A percentile compares a stretch with the other conserved stretches of the same genome.
Evolutionary conservation across 1,139 yeast genomes (phyloP).

Genomic region (Geotrichum klebahnii): DNA sequence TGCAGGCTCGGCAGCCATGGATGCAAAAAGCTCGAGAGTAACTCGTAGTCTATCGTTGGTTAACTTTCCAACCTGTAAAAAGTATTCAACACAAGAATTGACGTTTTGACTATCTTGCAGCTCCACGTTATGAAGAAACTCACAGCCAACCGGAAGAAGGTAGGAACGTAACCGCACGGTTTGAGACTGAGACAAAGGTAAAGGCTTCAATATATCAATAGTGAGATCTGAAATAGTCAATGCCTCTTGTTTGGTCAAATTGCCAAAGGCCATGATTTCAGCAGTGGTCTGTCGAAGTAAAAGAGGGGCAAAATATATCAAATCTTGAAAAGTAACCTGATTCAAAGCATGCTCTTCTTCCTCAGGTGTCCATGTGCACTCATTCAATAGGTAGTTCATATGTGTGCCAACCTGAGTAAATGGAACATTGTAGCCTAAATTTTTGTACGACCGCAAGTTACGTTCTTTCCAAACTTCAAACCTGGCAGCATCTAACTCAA

Average conservation of each 20-base stretch:
- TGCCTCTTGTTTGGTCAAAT: conserved; percentile 58
- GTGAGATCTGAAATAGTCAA: conserved; percentile 45
- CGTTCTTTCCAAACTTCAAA: conserved; percentile 67
- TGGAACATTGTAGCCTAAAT: conserved; percentile 72
- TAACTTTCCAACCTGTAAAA: conserved; percentile 61
- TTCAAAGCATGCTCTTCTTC: conserved; percentile 57
- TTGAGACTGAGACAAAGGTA: conserved; percentile 39
- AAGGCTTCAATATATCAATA: conserved; percentile 38
- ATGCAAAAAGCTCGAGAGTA: conserved; percentile 61
- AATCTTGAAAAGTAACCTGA: conserved; percentile 48
- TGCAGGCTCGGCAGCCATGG: conserved; percentile 77
- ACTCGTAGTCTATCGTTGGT: conserved; percentile 42
- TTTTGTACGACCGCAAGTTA: conserved; percentile 56
- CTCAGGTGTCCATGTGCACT: conserved; percentile 61
- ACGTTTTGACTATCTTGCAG: conserved; percentile 66
- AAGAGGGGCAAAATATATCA: conserved; percentile 47
- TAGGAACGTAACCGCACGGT: conserved; percentile 50
- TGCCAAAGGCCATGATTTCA: conserved; percentile 78
- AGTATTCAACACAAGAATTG: conserved; percentile 81
- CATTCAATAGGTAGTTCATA: conserved; percentile 61
- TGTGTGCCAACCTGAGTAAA: conserved; percentile 62
- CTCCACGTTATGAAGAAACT: conserved; percentile 49
- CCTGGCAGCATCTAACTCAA: conserved; percentile 52
- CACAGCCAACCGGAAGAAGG: conserved; percentile 45
- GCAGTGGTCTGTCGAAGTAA: conserved; percentile 49